A percentile compares a stretch with the other conserved stretches of the same genome.
These are phyloP conservation scores for Colletotrichum lini DNA, from an alignment of 2,329 filamentous ascomycete species.

Conservation along the genomic window DNA sequence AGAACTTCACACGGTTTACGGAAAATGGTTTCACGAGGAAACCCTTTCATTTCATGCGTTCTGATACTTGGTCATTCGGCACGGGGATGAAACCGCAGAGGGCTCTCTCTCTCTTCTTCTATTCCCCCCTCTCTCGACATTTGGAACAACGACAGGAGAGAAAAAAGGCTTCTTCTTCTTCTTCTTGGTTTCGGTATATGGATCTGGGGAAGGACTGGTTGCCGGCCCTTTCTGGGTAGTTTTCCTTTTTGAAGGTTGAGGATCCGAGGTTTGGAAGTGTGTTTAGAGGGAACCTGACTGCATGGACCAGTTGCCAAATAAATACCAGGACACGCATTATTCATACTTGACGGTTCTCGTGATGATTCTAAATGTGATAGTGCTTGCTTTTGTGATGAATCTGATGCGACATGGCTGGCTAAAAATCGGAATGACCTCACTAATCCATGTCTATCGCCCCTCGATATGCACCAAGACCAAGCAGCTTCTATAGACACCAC, in stretches of 20 bases:
- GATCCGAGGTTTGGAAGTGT: slow-evolving; percentile 1
- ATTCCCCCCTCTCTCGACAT: not conserved
- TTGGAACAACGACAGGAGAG: not conserved
- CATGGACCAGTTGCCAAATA: slow-evolving; percentile 19
- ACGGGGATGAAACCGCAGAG: slow-evolving; percentile 13
- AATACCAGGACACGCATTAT: slow-evolving; percentile 20
- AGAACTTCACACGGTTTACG: not conserved
- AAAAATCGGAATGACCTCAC: not conserved
- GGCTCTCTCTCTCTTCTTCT: not conserved
- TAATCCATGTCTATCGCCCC: too few relatives aligned
- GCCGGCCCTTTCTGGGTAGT: slow-evolving; percentile 12
- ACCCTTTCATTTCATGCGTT: not conserved
- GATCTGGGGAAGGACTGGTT: not conserved
- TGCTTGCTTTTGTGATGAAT: not conserved
- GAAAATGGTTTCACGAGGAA: not conserved
- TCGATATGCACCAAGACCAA: not conserved
- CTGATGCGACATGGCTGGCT: not conserved
- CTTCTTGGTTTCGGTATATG: not conserved
- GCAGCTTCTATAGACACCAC: too few relatives aligned
- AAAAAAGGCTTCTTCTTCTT: not conserved
- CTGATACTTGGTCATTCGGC: slow-evolving; percentile 15
- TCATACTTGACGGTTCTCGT: not conserved
- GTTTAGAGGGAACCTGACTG: not conserved
- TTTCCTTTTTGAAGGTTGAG: not conserved
- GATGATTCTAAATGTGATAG: not conserved